Base-by-base conservation (phyloP, 306 rosid species). In the Gillenia trifoliata region DNA sequence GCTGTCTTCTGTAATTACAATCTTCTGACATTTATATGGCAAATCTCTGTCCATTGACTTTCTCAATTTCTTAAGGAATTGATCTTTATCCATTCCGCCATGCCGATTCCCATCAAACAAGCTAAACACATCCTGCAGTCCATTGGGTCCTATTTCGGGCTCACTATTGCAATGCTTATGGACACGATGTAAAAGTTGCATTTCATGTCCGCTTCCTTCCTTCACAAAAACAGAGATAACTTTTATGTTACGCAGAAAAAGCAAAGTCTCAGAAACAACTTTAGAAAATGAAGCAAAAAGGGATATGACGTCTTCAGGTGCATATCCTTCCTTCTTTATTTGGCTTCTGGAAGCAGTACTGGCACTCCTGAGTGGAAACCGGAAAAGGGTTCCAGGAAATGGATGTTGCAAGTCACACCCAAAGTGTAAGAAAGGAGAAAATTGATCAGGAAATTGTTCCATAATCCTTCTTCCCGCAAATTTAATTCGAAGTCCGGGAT, bases 381-480 rank as follows among this genome's bases (percentile, higher is more conserved):
- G 97, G 70, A 93, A 93, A 56, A 93, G 86, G 2, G 98, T 93
- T 61, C 98, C 98, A 70, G 98, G 96, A 88, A 89, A 93, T 30
- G 89, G 81, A 17, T 85, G 88, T 66, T 88, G 96, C 90, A 93
- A 84, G 86, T 91, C 97, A 84, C 97, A 91, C 50, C 98, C 98
- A 75, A 93, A 93, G 81, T 93, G 98, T 52, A 93, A 80, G 77
- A 89, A 81, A 5, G 98, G 88, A 79, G 97, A 93, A 84, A 93
- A 93, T 68, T 93, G 98, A 79, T 93, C 98, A 41, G 98, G 98
- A 83, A 93, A 93, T 81, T 93, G 98, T 80, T 91, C 98, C 85
- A 91, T 81, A 82, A 93, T 84, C 81, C 77, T 87, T 71, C 97
- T 86, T 52, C 98, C 98, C 40, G 75, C 96, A 89, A 85, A 93